These are phyloP conservation scores for Dactylonectria macrodidyma DNA, from an alignment of 2,329 filamentous ascomycete genomes.

Conservation along the genomic window DNA sequence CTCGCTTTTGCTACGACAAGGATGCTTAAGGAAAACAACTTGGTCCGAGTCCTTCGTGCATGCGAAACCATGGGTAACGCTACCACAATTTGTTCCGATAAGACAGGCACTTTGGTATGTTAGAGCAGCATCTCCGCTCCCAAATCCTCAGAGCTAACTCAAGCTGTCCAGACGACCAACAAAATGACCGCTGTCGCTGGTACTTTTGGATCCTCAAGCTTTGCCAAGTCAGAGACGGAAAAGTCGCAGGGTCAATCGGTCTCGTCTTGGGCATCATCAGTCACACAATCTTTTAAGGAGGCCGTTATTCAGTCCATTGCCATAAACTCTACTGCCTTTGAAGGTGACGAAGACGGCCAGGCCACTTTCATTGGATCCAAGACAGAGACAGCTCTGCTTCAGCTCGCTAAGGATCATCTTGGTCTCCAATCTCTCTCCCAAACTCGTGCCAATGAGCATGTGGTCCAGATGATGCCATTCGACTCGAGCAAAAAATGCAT, in stretches of 20 bases:
- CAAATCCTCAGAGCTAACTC: not conserved
- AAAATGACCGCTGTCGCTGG: slow-evolving; percentile 83
- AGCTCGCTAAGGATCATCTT: slow-evolving; percentile 65
- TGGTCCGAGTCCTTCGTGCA: slow-evolving; percentile 76
- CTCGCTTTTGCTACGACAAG: slow-evolving; percentile 78
- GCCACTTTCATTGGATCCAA: slow-evolving; percentile 68
- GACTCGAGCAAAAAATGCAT: slow-evolving; percentile 70
- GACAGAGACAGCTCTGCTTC: slow-evolving; percentile 69
- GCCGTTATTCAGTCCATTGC: slow-evolving; percentile 73
- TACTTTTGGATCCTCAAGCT: slow-evolving; percentile 65
- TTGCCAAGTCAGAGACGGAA: slow-evolving; percentile 16
- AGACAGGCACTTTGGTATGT: slow-evolving; percentile 52
- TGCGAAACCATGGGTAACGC: slow-evolving; percentile 83
- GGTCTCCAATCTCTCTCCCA: slow-evolving; percentile 62
- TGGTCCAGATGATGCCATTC: slow-evolving; percentile 67
- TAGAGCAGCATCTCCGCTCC: not conserved
- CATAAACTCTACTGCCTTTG: slow-evolving; percentile 73
- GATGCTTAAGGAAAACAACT: slow-evolving; percentile 79
- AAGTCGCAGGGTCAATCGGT: not conserved
- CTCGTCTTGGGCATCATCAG: slow-evolving; percentile 11
- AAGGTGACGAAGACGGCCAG: slow-evolving; percentile 63
- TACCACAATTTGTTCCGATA: slow-evolving; percentile 82
- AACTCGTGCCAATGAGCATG: slow-evolving; percentile 62
- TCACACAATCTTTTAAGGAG: slow-evolving; percentile 62
- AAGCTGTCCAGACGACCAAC: slow-evolving; percentile 66